Evolutionary conservation across 1,284 basidiomycete genomes (phyloP).

Genomic region (Ceratobasidium sp.): DNA sequence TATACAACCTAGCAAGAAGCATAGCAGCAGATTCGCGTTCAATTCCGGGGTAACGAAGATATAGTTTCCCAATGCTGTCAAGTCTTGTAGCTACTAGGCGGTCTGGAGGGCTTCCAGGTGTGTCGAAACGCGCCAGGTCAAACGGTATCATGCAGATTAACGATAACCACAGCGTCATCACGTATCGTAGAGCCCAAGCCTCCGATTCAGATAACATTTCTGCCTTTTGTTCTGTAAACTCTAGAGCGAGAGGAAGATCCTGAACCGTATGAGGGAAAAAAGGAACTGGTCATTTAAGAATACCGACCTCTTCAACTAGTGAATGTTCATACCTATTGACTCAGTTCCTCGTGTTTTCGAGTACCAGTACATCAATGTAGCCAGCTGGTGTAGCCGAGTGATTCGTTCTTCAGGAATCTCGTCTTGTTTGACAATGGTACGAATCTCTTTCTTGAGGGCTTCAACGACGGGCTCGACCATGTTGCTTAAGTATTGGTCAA

Average conservation of each 20-base stretch:
- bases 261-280: conserved; percentile 92
- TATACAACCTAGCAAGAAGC: conserved; percentile 81
- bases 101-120: conserved; percentile 53
- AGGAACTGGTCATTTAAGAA: conserved; percentile 69
- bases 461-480: conserved; percentile 85
- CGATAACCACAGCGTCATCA: conserved; percentile 92
- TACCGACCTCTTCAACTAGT: conserved; percentile 48
- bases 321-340: conserved; percentile 79
- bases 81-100: conserved; percentile 66
- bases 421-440: conserved; percentile 58
- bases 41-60: conserved; percentile 78
- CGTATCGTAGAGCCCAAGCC: conserved; percentile 88
- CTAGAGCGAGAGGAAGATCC: conserved; percentile 83
- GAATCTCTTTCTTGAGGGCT: conserved; percentile 73
- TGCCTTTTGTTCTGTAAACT: conserved; percentile 62
- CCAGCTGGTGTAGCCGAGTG: conserved; percentile 68
- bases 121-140: conserved; percentile 87
- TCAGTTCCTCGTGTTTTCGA: conserved; percentile 95
- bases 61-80: conserved; percentile 72
- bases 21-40: conserved; percentile 85
- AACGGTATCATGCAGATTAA: conserved; percentile 96
- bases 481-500: conserved; percentile 94
- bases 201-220: conserved; percentile 48
- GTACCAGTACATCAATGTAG: conserved; percentile 83
- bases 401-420: conserved; percentile 23